Evolutionary conservation across 2,329 filamentous ascomycete species (phyloP), one percentile per base, ranked within the genome.

Genomic region (Stagonosporopsis vannaccii): DNA sequence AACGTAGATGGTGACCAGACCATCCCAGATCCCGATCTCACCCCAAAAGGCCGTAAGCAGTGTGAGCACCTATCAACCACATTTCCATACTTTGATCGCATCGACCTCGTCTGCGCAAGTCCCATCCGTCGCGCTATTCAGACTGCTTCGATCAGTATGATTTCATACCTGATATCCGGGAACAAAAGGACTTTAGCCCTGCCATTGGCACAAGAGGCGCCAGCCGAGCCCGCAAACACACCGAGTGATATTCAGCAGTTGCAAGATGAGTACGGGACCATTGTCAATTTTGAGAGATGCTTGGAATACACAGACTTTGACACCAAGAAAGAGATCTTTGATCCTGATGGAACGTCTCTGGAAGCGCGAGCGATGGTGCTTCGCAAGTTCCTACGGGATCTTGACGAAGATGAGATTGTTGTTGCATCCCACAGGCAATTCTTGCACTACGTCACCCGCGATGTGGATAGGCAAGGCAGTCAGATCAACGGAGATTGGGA

Each of bases 61-160:
- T 95, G 91, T 78, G 77, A 75, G 13, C 73, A 77, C 12, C 85
- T 97, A 76, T 82, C 64, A 69, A 79, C n/a, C 60, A 66, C 75
- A 0, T 96, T 95, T 71, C 86, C 89, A 4, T 76, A 84, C 74
- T 87, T 63, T 39, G 54, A 59, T 17, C 55, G 47, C 23, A 79
- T 95, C 70, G 87, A 88, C 6, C 82, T 90, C 63, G 82, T 96
- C 15, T 82, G 92, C 15, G 87, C 91, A 35, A 94, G 90, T 0
- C 92, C 92, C 6, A 83, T 96, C 65, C 87, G 88, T 48, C 86
- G 92, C 61, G 94, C 92, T 2, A 80, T 96, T 41, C 86, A 90
- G 75, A 96, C 92, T 1, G 87, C 89, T 23, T 80, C 91, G 32
- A 78, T 85, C 50, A 83, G 85, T 39, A 96, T 96, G 76, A 81